phyloP scores from a whole-genome alignment of 2,329 filamentous ascomycete species.

The Zymoseptoria crescenta region DNA sequence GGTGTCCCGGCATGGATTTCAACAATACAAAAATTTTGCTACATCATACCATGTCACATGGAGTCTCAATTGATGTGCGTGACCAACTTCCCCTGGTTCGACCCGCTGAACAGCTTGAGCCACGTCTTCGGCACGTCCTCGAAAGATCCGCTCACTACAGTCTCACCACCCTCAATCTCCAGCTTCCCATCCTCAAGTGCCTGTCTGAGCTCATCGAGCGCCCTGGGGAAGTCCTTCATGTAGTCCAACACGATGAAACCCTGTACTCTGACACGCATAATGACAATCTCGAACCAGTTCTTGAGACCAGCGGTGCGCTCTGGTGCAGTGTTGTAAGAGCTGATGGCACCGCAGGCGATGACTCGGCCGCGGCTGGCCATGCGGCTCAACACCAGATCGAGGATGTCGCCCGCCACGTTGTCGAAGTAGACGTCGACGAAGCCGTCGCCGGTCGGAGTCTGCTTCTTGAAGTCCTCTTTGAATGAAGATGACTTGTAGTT shows the following conservation, averaged over 20 bases:
- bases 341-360: conserved; percentile 62
- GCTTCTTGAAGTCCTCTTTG: conserved; percentile 39
- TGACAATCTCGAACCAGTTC: conserved; percentile 32
- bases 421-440: conserved; percentile 63
- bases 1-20: background rate
- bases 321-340: conserved; percentile 55
- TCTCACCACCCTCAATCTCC: conserved; percentile 38
- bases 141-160: conserved; percentile 40
- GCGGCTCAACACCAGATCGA: conserved; percentile 57
- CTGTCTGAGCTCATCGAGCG: conserved; percentile 19
- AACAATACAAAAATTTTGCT: background rate
- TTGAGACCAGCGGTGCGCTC: conserved; percentile 30
- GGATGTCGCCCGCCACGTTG: conserved; percentile 65
- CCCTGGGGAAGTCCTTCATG: conserved; percentile 18
- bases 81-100: conserved; percentile 42
- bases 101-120: conserved; percentile 41
- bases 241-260: conserved; percentile 32
- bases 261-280: conserved; percentile 27
- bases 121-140: conserved; percentile 45
- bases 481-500: conserved; percentile 48
- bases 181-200: conserved; percentile 41
- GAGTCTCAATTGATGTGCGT: conserved; percentile 27
- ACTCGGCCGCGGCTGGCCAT: conserved; percentile 58
- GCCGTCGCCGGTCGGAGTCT: conserved; percentile 30
- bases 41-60: background rate